phyloP scores from a whole-genome alignment of 139 green algal genomes.

The Closterium sp. region DNA sequence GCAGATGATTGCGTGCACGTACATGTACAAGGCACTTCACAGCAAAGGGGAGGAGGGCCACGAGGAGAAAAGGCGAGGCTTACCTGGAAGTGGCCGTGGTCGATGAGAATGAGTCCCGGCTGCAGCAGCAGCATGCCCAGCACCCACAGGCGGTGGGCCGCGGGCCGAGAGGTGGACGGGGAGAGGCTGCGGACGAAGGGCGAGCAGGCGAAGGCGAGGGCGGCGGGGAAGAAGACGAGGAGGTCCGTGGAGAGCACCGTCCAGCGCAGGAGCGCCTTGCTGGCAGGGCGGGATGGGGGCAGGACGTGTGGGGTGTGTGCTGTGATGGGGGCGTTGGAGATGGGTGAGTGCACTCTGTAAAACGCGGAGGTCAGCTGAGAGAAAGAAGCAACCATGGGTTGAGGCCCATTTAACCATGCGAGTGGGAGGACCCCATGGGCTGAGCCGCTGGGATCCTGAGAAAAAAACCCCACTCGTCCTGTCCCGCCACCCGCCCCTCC shows the following conservation, averaged over 20 bases:
- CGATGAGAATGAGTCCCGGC: slow-evolving; percentile 81
- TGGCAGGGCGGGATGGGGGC: slow-evolving; percentile 22
- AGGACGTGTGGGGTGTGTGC: too few relatives aligned
- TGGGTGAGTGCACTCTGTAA: not conserved
- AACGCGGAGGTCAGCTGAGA: not conserved
- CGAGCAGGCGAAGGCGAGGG: slow-evolving; percentile 41
- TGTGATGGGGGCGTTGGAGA: not conserved
- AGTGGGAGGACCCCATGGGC: too few relatives aligned
- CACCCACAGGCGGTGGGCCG: slow-evolving; percentile 36
- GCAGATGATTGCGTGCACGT: too few relatives aligned
- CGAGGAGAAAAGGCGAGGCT: not conserved
- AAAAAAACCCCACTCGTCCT: too few relatives aligned
- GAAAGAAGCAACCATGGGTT: too few relatives aligned
- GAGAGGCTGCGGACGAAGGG: slow-evolving; percentile 33
- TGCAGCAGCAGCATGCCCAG: slow-evolving; percentile 69
- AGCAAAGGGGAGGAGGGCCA: too few relatives aligned
- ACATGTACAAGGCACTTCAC: too few relatives aligned
- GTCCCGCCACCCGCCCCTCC: not conserved
- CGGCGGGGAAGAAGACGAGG: slow-evolving; percentile 78
- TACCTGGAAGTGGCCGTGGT: slow-evolving; percentile 97
- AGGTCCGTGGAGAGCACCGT: slow-evolving; percentile 83
- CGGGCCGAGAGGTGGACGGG: not conserved
- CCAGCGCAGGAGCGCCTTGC: slow-evolving; percentile 79
- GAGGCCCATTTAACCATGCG: too few relatives aligned
- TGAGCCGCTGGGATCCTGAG: too few relatives aligned